Evolutionary conservation across 805 yeast genomes (phyloP).

Genomic region (Wickerhamomyces tratensis): DNA sequence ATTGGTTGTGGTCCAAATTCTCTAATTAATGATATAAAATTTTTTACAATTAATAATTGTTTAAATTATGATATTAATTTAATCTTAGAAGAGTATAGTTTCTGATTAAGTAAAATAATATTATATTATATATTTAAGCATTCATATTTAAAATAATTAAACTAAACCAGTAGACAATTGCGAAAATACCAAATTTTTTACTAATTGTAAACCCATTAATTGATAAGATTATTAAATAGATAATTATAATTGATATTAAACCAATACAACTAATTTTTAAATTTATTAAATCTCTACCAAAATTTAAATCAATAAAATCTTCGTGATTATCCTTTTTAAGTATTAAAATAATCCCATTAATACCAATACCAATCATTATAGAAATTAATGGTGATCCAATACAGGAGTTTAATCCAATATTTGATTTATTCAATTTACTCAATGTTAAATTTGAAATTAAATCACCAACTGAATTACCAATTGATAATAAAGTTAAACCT

Average conservation of each 20-base stretch:
- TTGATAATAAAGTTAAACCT: conserved; percentile 82
- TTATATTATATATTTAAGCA: no score
- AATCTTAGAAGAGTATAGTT: neutral
- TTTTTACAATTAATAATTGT: conserved; percentile 7
- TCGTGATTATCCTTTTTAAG: neutral
- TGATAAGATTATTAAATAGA: conserved; percentile 15
- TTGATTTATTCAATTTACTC: conserved; percentile 71
- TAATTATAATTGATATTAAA: conserved; percentile 9
- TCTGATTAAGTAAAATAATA: no score
- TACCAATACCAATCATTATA: conserved; percentile 69
- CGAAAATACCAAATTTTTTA: conserved; percentile 14
- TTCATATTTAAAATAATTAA: conserved; percentile 11
- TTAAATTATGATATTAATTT: neutral
- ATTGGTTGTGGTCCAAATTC: conserved; percentile 18
- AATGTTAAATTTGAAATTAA: conserved; percentile 74
- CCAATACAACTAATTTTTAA: conserved; percentile 16
- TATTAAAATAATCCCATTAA: conserved; percentile 49
- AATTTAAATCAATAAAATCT: conserved; percentile 4
- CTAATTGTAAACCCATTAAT: conserved; percentile 15
- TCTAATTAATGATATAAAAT: conserved; percentile 13
- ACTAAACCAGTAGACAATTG: conserved; percentile 17
- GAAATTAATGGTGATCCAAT: conserved; percentile 88
- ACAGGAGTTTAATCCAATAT: conserved; percentile 93
- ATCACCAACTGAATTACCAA: conserved; percentile 92
- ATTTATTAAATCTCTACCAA: conserved; percentile 7